Base-by-base conservation (phyloP, 768 basidiomycete species). In the Leccinum boreale region DNA sequence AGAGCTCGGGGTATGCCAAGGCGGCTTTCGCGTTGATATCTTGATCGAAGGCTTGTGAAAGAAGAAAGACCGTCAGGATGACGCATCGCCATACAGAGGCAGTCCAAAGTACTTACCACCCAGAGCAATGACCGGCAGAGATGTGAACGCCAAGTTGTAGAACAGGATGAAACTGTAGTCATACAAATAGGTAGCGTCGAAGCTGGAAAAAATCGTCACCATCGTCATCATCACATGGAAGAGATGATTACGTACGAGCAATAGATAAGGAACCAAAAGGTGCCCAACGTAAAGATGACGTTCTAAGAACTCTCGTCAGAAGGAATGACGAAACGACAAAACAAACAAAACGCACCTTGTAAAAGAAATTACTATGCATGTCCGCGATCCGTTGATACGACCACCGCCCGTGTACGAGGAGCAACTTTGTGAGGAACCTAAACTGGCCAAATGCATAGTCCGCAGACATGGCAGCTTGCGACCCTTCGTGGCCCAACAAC, bases 361-460 rank as follows among this genome's bases (percentile, higher is more conserved):
- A 98, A 76, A 98, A 98, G 78, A 98, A 98, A 74, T 94, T 97
- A 66, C 87, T 87, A 63, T 95, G 92, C 94, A 98, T 96, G 67
- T 96, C 94, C 15, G 95, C 94, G 45, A 98, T 79, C 45, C 96
- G 91, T 65, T 92, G 90, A 74, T 99, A 98, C 28, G 92, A 95
- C 96, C 96, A 97, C 24, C 93, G 86, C 5, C 96, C 96, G 69
- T 99, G 96, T 9, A 97, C 93, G 58, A 98, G 81, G 1, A 98
- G 79, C 47, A 98, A 75, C 71, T 93, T 92, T 3, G 93, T 94
- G 58, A 98, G 71, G 79, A 89, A 98, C 55, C 95, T 79, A 79
- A 99, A 99, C 70, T 98, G 96, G 2, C 93, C 96, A 75, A 98
- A 95, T 1, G 96, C 96, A 65, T 97, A 98, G 70, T 98, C 96